These are phyloP conservation scores for Trichoderma sp. DNA, from an alignment of 2,329 filamentous ascomycete species.

Conservation along the genomic window DNA sequence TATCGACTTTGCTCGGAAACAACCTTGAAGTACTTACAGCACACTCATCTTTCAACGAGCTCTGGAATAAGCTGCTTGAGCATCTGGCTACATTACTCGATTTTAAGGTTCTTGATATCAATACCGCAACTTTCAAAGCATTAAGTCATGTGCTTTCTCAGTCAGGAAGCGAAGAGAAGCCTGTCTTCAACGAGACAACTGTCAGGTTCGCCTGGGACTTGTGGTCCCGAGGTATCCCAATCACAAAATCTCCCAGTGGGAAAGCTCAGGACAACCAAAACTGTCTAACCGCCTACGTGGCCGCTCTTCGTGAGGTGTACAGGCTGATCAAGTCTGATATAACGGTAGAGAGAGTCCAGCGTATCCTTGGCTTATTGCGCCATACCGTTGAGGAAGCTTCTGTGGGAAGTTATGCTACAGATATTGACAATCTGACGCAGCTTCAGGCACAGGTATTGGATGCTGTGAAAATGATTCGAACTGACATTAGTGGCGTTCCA, in stretches of 20 bases:
- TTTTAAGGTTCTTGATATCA: slow-evolving; percentile 65
- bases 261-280: slow-evolving; percentile 68
- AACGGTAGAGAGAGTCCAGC: slow-evolving; percentile 58
- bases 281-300: slow-evolving; percentile 81
- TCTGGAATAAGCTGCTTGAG: slow-evolving; percentile 73
- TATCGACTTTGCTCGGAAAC: slow-evolving; percentile 69
- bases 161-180: slow-evolving; percentile 42
- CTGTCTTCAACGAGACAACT: slow-evolving; percentile 49
- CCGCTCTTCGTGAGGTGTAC: slow-evolving; percentile 74
- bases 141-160: slow-evolving; percentile 61
- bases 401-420: slow-evolving; percentile 64
- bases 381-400: slow-evolving; percentile 70
- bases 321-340: slow-evolving; percentile 66
- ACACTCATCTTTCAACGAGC: slow-evolving; percentile 63
- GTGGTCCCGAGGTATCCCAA: slow-evolving; percentile 66
- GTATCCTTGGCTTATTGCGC: slow-evolving; percentile 70
- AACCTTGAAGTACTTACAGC: slow-evolving; percentile 71
- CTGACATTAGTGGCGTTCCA: slow-evolving; percentile 62
- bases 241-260: slow-evolving; percentile 34
- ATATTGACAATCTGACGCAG: slow-evolving; percentile 70
- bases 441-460: slow-evolving; percentile 70
- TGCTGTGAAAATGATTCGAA: slow-evolving; percentile 64
- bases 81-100: slow-evolving; percentile 65
- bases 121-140: slow-evolving; percentile 68
- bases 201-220: slow-evolving; percentile 65